Conservation (phyloP, 306 rosid species). For the Trichosanthes cucumerina region DNA sequence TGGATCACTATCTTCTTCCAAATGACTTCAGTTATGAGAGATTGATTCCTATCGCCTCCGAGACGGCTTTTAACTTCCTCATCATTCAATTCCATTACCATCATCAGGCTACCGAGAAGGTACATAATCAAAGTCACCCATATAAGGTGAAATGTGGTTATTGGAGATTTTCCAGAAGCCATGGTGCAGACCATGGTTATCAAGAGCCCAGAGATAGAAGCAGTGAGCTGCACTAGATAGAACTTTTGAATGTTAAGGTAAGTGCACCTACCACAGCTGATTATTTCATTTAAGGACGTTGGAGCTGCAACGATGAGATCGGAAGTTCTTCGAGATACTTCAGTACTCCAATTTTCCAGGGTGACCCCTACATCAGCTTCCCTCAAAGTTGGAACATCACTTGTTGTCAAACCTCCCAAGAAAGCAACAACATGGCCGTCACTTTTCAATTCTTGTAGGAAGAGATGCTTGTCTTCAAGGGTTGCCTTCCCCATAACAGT, state of each 20-base stretch:
- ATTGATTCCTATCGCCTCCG: neutral
- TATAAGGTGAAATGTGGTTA: slow-evolving; percentile 32
- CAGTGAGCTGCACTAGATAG: slow-evolving; percentile 40
- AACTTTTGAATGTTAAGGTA: slow-evolving; percentile 47
- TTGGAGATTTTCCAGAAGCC: slow-evolving; percentile 41
- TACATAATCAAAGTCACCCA: slow-evolving; percentile 40
- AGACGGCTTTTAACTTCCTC: slow-evolving; percentile 11
- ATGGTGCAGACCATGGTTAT: slow-evolving; percentile 29
- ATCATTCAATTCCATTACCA: slow-evolving; percentile 35
- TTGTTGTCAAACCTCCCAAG: slow-evolving; percentile 26
- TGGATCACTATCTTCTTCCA: slow-evolving; percentile 32
- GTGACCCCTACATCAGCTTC: slow-evolving; percentile 44
- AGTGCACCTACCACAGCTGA: slow-evolving; percentile 21
- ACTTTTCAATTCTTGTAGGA: slow-evolving; percentile 23
- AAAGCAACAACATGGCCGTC: slow-evolving; percentile 43
- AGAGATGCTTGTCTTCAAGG: slow-evolving; percentile 29
- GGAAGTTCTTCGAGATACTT: slow-evolving; percentile 12
- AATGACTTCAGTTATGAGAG: slow-evolving; percentile 20
- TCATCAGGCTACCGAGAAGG: slow-evolving; percentile 42
- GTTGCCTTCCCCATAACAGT: slow-evolving; percentile 31
- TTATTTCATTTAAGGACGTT: slow-evolving; percentile 17
- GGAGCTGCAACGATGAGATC: slow-evolving; percentile 17
- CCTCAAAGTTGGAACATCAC: slow-evolving; percentile 22
- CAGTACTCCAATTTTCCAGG: neutral
- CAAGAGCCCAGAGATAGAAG: slow-evolving; percentile 30